Base-by-base conservation (phyloP, 1,139 yeast genomes). In the Casaregolazyma suthepensis region DNA sequence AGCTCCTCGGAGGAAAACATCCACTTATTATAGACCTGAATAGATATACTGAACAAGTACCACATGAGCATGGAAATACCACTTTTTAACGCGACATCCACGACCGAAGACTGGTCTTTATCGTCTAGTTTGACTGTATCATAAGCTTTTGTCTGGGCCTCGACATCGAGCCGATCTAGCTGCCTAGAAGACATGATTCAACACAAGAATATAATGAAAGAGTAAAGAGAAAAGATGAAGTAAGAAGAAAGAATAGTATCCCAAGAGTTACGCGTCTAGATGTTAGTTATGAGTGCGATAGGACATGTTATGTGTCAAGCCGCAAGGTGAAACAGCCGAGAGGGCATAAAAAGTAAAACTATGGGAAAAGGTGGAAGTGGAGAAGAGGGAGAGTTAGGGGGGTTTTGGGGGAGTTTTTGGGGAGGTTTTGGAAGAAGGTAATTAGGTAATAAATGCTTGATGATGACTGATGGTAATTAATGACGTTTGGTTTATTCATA, bases 11-110 rank as follows among this genome's bases (percentile, higher is more conserved):
- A 67, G 45, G 94, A 91, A 72, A 91, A 93, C 96, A 93, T 91
- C 97, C 97, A 91, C 70, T 91, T 93, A 74, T 93, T 93, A 73
- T 93, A 93, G 38, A 91, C 75, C n/a, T 96, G 86, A 31, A 91
- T 80, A 13, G 88, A 71, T 56, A 89, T 76, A 13, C 95, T 85
- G 54, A 70, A 70, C 6, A 59, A 75, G 73, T 62, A 77, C 81
- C 81, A 63, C 23, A 56, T 52, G 2, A 60, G 50, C 26, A 63
- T 61, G 42, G 46, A 59, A 12, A 52, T 37, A 5, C 40, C 40
- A 6, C 40, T 35, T 6, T 35, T 35, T 3, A 35, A 15, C 40
- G 17, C 17, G 40, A 35, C 40, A 35, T 35, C 40, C 13, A 35
- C 5, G 7, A 15, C 9, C 2, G 40, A 6, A 3, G 40, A 2